Evolutionary conservation across 768 basidiomycete genomes (phyloP), one percentile per base, ranked within the genome.

Genomic region (Arthromyces matolae): DNA sequence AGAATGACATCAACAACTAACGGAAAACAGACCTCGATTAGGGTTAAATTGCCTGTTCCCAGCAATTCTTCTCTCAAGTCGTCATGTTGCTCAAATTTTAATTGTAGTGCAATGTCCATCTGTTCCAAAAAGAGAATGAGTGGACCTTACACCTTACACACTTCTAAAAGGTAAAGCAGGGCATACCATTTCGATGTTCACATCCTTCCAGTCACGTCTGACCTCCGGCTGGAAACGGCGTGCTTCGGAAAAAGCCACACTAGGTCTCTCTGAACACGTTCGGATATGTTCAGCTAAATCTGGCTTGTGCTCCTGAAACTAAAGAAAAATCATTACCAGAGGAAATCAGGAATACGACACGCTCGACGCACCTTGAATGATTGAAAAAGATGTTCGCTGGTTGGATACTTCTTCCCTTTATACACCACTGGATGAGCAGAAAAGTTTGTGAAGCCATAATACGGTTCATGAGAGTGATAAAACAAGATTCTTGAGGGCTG

Each of bases 341-440:
- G 12, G 19, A 6, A 10, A 37, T 29, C 16, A 7, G 7, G 19
- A 7, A 37, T 2, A 20, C 13, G 27, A 23, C 5, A 6, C 9
- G 49, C 27, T 24, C n/a, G n/a, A 53, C 62, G 9, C 45, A 81
- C 83, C 61, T 86, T 87, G 67, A 86, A 77, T 2, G 86, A 81
- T 55, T 88, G 86, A 57, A 86, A 88, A 9, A 88, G 73, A 62
- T 88, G 86, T 60, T 87, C 86, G 58, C 83, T 83, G 0, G 86
- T 89, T 1, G 85, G 83, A 58, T 87, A 89, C 45, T 65, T 71
- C 59, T 80, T 83, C 32, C 79, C 79, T 25, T 79, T 73, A 60
- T 84, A 82, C 8, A 69, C 55, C 8, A 89, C 77, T 35, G 78
- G 70, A 61, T 87, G 84, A 0, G 78, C 61, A 8, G 86, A 86